Evolutionary conservation across 2,329 filamentous ascomycete species (phyloP).

Genomic region (Zasmidium citrigriseum): DNA sequence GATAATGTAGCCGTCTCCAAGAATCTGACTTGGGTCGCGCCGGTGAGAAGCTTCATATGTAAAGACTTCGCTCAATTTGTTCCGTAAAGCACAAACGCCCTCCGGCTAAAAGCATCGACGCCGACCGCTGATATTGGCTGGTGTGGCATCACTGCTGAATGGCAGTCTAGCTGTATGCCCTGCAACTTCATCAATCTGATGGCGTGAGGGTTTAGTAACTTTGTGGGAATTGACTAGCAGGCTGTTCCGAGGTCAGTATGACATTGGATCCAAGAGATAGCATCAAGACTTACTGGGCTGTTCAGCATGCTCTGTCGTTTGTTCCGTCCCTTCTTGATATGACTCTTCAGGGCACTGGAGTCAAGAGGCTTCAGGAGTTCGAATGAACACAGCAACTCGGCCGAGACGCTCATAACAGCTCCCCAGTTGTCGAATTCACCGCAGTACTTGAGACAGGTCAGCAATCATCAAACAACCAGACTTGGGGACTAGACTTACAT

Average conservation of each 20-base stretch:
- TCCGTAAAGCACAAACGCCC: no score
- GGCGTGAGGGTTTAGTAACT: conserved; percentile 44
- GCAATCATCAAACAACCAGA: neutral
- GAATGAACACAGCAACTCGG: conserved; percentile 92
- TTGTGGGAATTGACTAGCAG: conserved; percentile 53
- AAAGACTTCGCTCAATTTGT: no score
- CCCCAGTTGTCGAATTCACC: conserved; percentile 99
- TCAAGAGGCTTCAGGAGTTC: conserved; percentile 95
- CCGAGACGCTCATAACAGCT: conserved; percentile 96
- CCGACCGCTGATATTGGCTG: no score
- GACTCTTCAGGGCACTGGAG: conserved; percentile 92
- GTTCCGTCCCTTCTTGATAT: conserved; percentile 97
- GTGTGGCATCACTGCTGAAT: conserved; percentile 1
- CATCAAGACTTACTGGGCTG: conserved; percentile 73
- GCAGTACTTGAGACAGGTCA: conserved; percentile 59
- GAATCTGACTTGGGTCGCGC: no score
- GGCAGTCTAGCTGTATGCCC: conserved; percentile 13
- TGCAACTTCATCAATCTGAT: neutral
- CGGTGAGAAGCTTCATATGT: no score
- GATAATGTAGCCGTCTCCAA: no score
- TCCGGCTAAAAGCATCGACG: no score
- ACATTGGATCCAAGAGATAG: neutral
- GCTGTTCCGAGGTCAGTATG: conserved; percentile 34
- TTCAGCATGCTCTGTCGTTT: conserved; percentile 94
- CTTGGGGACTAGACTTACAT: conserved; percentile 56